These are phyloP conservation scores for Phytophthora sp. DNA, from an alignment of 352 stramenopile genomes.

Conservation along the genomic window DNA sequence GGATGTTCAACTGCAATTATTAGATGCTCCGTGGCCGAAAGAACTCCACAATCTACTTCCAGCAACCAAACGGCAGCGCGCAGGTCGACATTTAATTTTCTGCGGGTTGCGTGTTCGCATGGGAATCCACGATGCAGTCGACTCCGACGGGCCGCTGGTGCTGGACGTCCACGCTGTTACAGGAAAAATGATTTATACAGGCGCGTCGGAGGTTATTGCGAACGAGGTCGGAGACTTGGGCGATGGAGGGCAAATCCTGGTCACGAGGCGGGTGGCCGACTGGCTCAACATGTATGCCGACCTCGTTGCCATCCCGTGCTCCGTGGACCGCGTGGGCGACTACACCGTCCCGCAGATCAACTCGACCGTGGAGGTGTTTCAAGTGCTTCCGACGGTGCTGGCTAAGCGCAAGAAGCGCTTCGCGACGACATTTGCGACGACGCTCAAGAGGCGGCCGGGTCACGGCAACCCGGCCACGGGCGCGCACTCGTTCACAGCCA, in stretches of 20 bases:
- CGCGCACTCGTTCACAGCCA: conserved; percentile 17
- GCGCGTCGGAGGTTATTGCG: conserved; percentile 49
- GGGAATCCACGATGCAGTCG: conserved; percentile 53
- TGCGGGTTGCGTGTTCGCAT: conserved; percentile 55
- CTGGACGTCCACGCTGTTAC: conserved; percentile 50
- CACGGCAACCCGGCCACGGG: conserved; percentile 19
- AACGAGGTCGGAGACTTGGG: conserved; percentile 57
- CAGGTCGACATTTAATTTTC: conserved; percentile 47
- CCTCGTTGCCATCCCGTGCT: conserved; percentile 35
- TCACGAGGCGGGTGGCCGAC: conserved; percentile 49
- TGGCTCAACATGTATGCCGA: conserved; percentile 47
- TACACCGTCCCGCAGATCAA: conserved; percentile 48
- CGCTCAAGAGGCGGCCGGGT: conserved; percentile 27
- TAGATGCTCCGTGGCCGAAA: conserved; percentile 48
- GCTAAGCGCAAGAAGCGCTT: conserved; percentile 42
- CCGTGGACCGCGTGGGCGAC: conserved; percentile 36
- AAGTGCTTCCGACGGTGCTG: conserved; percentile 36
- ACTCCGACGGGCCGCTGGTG: conserved; percentile 38
- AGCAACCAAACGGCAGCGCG: conserved; percentile 39
- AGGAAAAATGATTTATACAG: conserved; percentile 57
- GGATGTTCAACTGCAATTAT: conserved; percentile 50
- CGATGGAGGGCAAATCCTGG: conserved; percentile 52
- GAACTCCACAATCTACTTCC: conserved; percentile 43
- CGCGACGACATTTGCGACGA: conserved; percentile 32
- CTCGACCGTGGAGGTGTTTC: conserved; percentile 41